phyloP scores from a whole-genome alignment of 371 early-diverging fungal genomes.

The Mucor irregularis region DNA sequence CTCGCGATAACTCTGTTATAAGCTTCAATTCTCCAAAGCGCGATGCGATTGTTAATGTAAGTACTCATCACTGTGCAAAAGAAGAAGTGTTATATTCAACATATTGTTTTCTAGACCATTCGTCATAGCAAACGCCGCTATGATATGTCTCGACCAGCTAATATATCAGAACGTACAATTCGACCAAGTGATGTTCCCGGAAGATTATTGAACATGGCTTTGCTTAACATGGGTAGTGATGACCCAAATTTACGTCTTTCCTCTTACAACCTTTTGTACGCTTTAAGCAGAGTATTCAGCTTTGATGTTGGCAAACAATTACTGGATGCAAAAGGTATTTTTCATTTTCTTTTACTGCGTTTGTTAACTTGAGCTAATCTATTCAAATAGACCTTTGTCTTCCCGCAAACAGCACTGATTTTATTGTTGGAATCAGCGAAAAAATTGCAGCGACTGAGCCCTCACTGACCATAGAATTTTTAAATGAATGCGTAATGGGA shows the following conservation, averaged over 20 bases:
- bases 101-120: conserved; percentile 34
- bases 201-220: conserved; percentile 84
- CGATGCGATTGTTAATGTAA: conserved; percentile 62
- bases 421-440: conserved; percentile 76
- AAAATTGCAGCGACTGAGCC: conserved; percentile 74
- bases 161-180: conserved; percentile 66
- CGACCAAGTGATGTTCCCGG: conserved; percentile 89
- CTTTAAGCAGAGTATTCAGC: conserved; percentile 73
- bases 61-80: background rate
- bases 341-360: background rate
- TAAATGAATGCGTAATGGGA: conserved; percentile 81
- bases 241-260: conserved; percentile 76
- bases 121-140: conserved; percentile 69
- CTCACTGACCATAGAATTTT: conserved; percentile 81
- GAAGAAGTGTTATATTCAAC: background rate
- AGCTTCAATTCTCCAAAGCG: conserved; percentile 70
- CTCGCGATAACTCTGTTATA: conserved; percentile 55
- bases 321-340: conserved; percentile 69
- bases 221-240: conserved; percentile 79
- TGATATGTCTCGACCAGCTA: conserved; percentile 60
- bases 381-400: conserved; percentile 68
- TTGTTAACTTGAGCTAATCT: background rate
- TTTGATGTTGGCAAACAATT: conserved; percentile 81
- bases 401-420: conserved; percentile 81
- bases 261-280: conserved; percentile 83